Evolutionary conservation across 1,139 yeast genomes (phyloP).

Genomic region (Saccharomyces hybrid): DNA sequence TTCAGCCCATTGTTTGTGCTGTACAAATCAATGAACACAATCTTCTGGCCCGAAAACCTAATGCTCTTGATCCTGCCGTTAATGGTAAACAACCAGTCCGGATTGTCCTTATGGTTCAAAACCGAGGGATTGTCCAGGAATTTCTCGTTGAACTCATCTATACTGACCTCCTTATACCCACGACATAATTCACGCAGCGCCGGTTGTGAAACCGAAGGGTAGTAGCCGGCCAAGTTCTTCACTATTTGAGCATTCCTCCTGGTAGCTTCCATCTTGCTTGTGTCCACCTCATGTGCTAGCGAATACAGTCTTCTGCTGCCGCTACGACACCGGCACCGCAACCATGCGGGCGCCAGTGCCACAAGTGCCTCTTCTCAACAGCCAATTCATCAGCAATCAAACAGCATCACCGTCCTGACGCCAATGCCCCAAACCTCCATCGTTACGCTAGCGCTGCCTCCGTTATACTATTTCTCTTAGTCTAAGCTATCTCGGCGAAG

Average conservation of each 20-base stretch:
- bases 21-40: slow-evolving; percentile 28
- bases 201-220: slow-evolving; percentile 25
- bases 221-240: slow-evolving; percentile 10
- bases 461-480: neutral
- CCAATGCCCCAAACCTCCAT: neutral
- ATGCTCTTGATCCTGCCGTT: slow-evolving; percentile 26
- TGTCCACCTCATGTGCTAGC: neutral
- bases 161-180: slow-evolving; percentile 3
- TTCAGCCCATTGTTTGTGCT: slow-evolving; percentile 9
- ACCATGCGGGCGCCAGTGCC: neutral
- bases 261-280: neutral
- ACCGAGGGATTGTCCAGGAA: slow-evolving; percentile 4
- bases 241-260: slow-evolving; percentile 2
- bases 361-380: neutral
- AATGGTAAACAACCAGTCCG: neutral
- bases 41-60: slow-evolving; percentile 29
- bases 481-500: neutral
- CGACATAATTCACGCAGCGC: neutral
- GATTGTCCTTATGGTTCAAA: neutral
- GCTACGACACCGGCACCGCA: neutral
- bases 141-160: slow-evolving; percentile 10
- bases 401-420: neutral
- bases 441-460: neutral
- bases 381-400: neutral
- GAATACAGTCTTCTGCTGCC: neutral